Evolutionary conservation across 1,284 basidiomycete species (phyloP).

Genomic region (Coriolopsis trogii): DNA sequence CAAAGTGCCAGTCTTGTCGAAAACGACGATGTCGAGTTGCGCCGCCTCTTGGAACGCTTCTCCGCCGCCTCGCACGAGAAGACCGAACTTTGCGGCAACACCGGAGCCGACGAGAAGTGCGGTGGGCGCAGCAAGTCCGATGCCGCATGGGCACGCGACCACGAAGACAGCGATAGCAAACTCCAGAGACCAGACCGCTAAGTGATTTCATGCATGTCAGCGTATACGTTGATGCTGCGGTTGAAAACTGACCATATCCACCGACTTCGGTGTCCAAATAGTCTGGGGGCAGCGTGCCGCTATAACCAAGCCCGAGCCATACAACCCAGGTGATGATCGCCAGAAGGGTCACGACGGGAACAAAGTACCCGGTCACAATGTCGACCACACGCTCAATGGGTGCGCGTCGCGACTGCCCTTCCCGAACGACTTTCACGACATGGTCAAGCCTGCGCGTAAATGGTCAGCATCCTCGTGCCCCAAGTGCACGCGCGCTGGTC

Average conservation of each 20-base stretch:
- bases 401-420: constrained; percentile 75
- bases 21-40: constrained; percentile 69
- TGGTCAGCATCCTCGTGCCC: too few relatives aligned
- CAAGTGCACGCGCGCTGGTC: background rate
- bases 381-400: constrained; percentile 83
- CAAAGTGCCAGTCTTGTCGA: constrained; percentile 89
- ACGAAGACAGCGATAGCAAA: constrained; percentile 86
- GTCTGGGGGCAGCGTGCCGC: constrained; percentile 53
- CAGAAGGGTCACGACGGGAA: constrained; percentile 74
- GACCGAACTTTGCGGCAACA: constrained; percentile 76
- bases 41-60: constrained; percentile 85
- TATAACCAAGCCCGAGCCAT: constrained; percentile 71
- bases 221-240: background rate
- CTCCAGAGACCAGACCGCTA: constrained; percentile 72
- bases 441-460: constrained; percentile 64
- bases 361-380: constrained; percentile 75
- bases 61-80: constrained; percentile 81
- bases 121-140: constrained; percentile 82
- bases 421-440: constrained; percentile 75
- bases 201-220: background rate
- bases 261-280: constrained; percentile 59
- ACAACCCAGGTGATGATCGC: constrained; percentile 70
- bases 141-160: constrained; percentile 84
- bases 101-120: constrained; percentile 82
- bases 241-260: constrained; percentile 60